Evolutionary conservation across 306 rosid genomes (phyloP).

Genomic region (Ziziphus jujuba): DNA sequence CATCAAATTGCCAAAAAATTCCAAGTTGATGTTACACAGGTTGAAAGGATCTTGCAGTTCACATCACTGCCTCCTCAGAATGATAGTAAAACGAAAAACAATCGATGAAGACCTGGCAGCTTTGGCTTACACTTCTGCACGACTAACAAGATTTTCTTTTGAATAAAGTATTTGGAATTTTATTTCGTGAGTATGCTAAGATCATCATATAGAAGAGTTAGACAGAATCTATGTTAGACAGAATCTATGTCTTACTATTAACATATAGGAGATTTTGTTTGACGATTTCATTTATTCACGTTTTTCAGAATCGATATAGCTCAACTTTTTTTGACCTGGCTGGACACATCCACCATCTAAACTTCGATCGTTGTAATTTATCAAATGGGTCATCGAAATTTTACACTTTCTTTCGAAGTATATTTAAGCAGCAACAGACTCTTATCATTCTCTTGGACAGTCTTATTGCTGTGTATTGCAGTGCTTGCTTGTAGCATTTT

Average conservation of each 20-base stretch:
- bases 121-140: conserved; percentile 1
- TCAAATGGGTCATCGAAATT: too few relatives aligned
- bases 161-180: conserved; percentile 27
- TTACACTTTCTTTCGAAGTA: too few relatives aligned
- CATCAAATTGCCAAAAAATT: conserved; percentile 66
- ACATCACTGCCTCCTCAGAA: conserved; percentile 73
- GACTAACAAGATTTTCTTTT: conserved; percentile 22
- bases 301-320: too few relatives aligned
- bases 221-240: not conserved
- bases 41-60: conserved; percentile 63
- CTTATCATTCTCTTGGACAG: too few relatives aligned
- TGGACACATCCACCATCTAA: not conserved
- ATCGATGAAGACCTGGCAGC: conserved; percentile 8
- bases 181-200: not conserved
- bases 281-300: not conserved
- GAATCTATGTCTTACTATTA: not conserved
- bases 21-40: conserved; percentile 47
- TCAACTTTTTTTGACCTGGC: not conserved
- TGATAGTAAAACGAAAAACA: conserved; percentile 36
- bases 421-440: too few relatives aligned
- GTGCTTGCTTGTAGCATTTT: too few relatives aligned
- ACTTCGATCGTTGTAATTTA: too few relatives aligned
- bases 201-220: not conserved
- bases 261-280: conserved; percentile 18
- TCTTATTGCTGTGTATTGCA: too few relatives aligned